Evolutionary conservation across 1,284 basidiomycete genomes (phyloP).

Genomic region (Laetiporus sulphureus): DNA sequence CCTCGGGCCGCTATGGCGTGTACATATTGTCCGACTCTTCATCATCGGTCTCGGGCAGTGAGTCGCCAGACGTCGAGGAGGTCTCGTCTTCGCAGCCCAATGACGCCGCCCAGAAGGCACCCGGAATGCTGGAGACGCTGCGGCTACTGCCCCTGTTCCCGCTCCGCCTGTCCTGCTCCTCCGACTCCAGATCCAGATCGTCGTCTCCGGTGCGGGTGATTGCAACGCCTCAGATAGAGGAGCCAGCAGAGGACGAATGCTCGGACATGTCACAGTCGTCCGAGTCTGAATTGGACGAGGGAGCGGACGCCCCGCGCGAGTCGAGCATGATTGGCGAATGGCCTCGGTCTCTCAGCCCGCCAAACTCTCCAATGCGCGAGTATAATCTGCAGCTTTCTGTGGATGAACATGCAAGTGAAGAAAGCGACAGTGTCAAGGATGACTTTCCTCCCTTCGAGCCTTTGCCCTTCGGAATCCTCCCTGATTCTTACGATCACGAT

Average conservation of each 20-base stretch:
- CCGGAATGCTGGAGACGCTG: background rate
- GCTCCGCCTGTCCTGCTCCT: background rate
- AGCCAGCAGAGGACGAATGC: background rate
- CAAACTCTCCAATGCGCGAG: too few species aligned
- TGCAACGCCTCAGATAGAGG: background rate
- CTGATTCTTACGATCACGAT: too few species aligned
- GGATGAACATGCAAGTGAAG: too few species aligned
- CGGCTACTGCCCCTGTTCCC: background rate
- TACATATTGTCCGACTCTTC: constrained; percentile 29
- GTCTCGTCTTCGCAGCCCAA: constrained; percentile 10
- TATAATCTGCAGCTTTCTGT: too few species aligned
- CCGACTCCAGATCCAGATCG: background rate
- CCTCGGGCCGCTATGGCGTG: constrained; percentile 48
- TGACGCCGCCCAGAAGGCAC: background rate
- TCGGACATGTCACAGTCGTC: background rate
- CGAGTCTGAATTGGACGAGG: too few species aligned
- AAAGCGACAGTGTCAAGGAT: too few species aligned
- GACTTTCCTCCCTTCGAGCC: too few species aligned
- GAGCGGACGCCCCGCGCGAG: too few species aligned
- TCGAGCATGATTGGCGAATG: too few species aligned
- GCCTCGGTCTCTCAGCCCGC: too few species aligned
- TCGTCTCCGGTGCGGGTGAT: too few species aligned
- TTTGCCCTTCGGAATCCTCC: too few species aligned
- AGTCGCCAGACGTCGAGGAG: constrained; percentile 55
- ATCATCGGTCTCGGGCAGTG: constrained; percentile 32